Base-by-base conservation (phyloP, 148 eudicot genomes). In the Hydrangea macrophylla region DNA sequence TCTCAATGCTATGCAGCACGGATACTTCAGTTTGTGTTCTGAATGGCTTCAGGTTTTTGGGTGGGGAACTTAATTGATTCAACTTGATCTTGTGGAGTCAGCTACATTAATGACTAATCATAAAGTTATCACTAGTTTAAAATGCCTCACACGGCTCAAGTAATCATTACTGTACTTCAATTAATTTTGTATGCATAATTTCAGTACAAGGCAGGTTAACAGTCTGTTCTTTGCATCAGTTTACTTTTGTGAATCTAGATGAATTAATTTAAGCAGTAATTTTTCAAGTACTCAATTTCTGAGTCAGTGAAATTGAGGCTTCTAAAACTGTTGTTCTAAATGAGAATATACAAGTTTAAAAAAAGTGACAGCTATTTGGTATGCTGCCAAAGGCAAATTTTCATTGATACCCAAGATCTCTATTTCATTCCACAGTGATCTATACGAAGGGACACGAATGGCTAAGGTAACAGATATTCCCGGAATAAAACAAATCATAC, bases 361-460 rank as follows among this genome's bases (percentile, higher is more conserved):
- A 48, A 18, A 48, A 48, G 53, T 5, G 5, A 17, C 22, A 62
- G 37, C 30, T 37, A 39, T 33, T 60, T 31, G 62, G 15, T 58
- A 13, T 9, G 28, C 12, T 58, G 62, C 20, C 30, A 31, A 7
- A 7, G 39, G n/a, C 5, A 15, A 8, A 0, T 33, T 59, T 58
- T 2, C 58, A 51, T 37, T 51, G 45, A 66, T 20, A 5, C 54
- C 27, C 35, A 42, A 18, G 58, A 32, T 62, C 25, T 66, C 20
- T 31, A 24, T 62, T 64, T 37, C 27, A 26, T 32, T 59, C 32
- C 60, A 27, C 83, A 94, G 98, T 73, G 98, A 94, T 84, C 81
- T 94, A 45, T 94, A 94, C 73, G 98, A 94, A 84, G 98, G 98
- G 62, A 94, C 88, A 37, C 84, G 98, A 32, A 84, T 81, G 90